phyloP scores from a whole-genome alignment of 2,329 filamentous ascomycete genomes.

The Aureobasidium mangrovei region DNA sequence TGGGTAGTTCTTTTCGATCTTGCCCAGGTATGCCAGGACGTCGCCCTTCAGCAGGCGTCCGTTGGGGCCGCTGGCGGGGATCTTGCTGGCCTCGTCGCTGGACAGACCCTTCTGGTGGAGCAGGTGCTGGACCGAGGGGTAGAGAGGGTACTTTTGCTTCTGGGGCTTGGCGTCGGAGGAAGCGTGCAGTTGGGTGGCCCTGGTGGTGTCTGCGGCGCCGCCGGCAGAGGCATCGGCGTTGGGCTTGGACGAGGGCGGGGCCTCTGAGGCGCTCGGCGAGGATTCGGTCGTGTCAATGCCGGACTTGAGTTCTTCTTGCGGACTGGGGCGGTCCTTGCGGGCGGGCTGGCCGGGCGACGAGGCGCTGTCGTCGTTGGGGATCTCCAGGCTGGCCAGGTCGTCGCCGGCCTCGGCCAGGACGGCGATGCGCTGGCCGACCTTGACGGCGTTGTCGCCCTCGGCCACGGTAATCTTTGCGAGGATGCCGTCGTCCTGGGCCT shows the following conservation, averaged over 20 bases:
- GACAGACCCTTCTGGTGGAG: slow-evolving; percentile 71
- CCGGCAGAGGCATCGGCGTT: slow-evolving; percentile 17
- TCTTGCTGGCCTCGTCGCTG: slow-evolving; percentile 66
- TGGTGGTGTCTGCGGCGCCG: slow-evolving; percentile 14
- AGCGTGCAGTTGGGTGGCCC: slow-evolving; percentile 12
- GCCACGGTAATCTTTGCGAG: slow-evolving; percentile 71
- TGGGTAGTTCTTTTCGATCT: slow-evolving; percentile 64
- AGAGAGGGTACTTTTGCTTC: slow-evolving; percentile 62
- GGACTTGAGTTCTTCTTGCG: slow-evolving; percentile 19
- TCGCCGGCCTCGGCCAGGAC: slow-evolving; percentile 76
- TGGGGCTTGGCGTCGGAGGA: slow-evolving; percentile 20
- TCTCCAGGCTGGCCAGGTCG: slow-evolving; percentile 63
- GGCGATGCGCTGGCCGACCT: slow-evolving; percentile 73
- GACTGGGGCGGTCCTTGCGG: slow-evolving; percentile 18
- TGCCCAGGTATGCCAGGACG: slow-evolving; percentile 79
- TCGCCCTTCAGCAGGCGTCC: slow-evolving; percentile 92
- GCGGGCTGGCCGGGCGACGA: slow-evolving; percentile 29
- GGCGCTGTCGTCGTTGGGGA: slow-evolving; percentile 59
- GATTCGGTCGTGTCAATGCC: slow-evolving; percentile 18
- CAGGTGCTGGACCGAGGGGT: slow-evolving; percentile 76
- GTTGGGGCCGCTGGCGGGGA: slow-evolving; percentile 77
- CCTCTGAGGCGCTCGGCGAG: slow-evolving; percentile 19
- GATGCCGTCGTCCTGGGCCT: slow-evolving; percentile 82
- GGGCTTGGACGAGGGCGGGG: slow-evolving; percentile 23
- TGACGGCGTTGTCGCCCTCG: slow-evolving; percentile 66